phyloP scores from a whole-genome alignment of 352 stramenopile species.

The Peronospora tabacina region DNA sequence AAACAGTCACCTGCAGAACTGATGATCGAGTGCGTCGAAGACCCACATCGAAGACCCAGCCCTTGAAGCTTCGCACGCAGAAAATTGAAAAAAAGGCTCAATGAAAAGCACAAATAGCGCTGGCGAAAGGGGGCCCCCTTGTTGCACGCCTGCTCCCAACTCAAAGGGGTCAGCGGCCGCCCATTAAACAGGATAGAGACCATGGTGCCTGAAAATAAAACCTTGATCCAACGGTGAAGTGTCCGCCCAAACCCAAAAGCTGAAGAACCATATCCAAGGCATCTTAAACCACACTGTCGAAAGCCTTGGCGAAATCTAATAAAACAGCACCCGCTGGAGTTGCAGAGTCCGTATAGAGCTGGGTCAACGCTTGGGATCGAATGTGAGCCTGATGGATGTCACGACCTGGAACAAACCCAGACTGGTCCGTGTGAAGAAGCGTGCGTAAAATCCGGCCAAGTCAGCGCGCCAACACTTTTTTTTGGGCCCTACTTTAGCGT shows the following conservation, averaged over 20 bases:
- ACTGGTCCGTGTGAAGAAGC: not conserved
- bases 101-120: not conserved
- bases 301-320: not conserved
- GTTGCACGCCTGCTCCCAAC: not conserved
- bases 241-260: not conserved
- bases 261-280: not conserved
- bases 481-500: not conserved
- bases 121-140: not conserved
- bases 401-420: not conserved
- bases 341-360: not conserved
- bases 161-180: not conserved
- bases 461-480: not conserved
- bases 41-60: not conserved
- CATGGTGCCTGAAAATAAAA: not conserved
- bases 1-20: not conserved
- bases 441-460: not conserved
- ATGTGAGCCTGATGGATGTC: not conserved
- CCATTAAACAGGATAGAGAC: not conserved
- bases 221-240: not conserved
- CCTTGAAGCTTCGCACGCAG: not conserved
- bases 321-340: not conserved
- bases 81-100: conserved; percentile 2
- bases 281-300: not conserved
- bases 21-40: not conserved
- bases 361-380: not conserved